Base-by-base conservation (phyloP, 768 basidiomycete genomes). In the Daedaleopsis nitida region DNA sequence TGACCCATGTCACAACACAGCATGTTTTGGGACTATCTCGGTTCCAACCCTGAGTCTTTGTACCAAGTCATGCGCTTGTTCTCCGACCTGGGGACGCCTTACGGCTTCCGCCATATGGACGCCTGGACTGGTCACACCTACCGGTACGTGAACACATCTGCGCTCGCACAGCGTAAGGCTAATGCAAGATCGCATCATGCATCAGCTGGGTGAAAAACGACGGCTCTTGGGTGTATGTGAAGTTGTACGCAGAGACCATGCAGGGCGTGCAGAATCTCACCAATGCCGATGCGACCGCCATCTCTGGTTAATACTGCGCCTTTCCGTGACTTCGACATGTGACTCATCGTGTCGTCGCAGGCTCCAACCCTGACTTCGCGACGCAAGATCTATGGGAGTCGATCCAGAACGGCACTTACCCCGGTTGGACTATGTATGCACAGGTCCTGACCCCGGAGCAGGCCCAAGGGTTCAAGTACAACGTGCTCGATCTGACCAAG, bases 71-170 rank as follows among this genome's bases (percentile, higher is more conserved):
- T 82, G 76, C 81, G 82, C 71, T 70, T 78, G 35, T 71, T 86
- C 63, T 81, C 81, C 9, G 85, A 87, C 68, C 78, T 83, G 60
- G 77, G 81, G n/a, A 84, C 85, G 56, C 84, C 84, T 64, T 80
- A 73, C 77, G 83, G 72, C 70, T 74, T 74, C 59, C 73, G 78
- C 52, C 75, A 77, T 69, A 78, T 81, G 80, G 74, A 83, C 68
- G 83, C 78, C 1, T 83, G 77, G 72, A 77, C 77, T 35, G 79
- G 83, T 19, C 82, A 84, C 72, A 74, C 81, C 11, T 84, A 78
- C 72, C 72, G 80, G 60, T 70, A 24, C 32, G 55, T 47, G 16
- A 51, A 21, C 44, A n/a, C 12, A n/a, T 32, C 4, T 32, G 27
- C 27, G 27, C 4, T 7, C 27, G 27, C 7, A 32, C 27, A 32